phyloP scores from a whole-genome alignment of 129 eudicot genomes.

The Mikania micrantha region DNA sequence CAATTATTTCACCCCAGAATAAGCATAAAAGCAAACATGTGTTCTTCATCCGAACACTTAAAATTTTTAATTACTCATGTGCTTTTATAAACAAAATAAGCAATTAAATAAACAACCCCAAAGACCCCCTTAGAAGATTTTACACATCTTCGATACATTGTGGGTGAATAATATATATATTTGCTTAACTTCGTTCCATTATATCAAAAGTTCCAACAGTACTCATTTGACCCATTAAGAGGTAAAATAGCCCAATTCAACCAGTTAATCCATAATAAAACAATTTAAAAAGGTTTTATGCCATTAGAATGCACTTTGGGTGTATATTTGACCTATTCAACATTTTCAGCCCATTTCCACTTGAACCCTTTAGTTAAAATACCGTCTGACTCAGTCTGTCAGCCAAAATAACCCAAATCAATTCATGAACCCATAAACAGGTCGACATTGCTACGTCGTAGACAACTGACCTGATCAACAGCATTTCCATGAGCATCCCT shows the following conservation, averaged over 20 bases:
- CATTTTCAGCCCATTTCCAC: background rate
- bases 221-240: background rate
- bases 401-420: background rate
- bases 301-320: background rate
- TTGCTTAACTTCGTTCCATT: no score
- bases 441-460: background rate
- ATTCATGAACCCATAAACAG: background rate
- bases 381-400: background rate
- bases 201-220: no score
- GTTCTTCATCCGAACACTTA: background rate
- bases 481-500: conserved; percentile 69
- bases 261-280: background rate
- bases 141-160: no score
- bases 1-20: background rate
- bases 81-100: background rate
- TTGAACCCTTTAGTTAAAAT: background rate
- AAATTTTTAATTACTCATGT: background rate
- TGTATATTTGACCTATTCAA: background rate
- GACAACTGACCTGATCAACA: conserved; percentile 65
- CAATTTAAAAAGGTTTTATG: background rate
- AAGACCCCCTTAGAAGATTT: background rate
- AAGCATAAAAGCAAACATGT: background rate
- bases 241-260: background rate
- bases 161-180: no score
- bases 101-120: background rate